Base-by-base conservation (phyloP, 1,284 basidiomycete genomes). In the Sutorius eximius region DNA sequence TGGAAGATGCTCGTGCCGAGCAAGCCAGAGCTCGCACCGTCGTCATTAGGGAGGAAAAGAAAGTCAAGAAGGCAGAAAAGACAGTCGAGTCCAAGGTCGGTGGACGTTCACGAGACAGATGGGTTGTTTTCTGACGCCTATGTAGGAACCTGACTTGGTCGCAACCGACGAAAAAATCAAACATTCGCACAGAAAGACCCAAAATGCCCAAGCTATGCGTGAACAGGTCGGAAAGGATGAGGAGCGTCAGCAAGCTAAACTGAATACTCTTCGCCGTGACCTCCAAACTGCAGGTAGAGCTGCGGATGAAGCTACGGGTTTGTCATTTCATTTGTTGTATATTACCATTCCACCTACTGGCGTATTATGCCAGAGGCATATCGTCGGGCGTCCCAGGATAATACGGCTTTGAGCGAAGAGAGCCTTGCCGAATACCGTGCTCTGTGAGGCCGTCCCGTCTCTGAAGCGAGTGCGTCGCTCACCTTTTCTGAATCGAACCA, bases 351-450 rank as follows among this genome's bases (percentile, higher is more conserved):
- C 12, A 44, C 29, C 49, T 15, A 54, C 53, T 55, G 18, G 20
- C 15, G 5, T 51, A 49, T 53, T 37, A 22, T 58, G 20, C 41
- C 13, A 88, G 91, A 93, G 74, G 85, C 86, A 38, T 90, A 93
- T 64, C 78, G 89, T 53, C 83, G 79, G 61, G 82, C 86, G 3
- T 87, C 89, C 15, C 82, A 87, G 61, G 76, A 85, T 45, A 94
- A 92, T 45, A 75, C 92, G 42, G 86, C 89, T 0, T 76, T 99
- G 5, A 91, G 84, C 55, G 87, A 92, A 65, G 88, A 90, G 52
- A 92, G 89, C 63, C 75, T 98, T 11, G 86, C 89, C 45, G 90
- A 97, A 66, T 99, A 99, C 72, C 88, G 89, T 37, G 75, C 81
- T 66, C 75, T 97, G 90, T 94, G 59, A 63, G 88, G 68, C 12